Percentiles rank a stretch among this genome's conserved stretches.
phyloP scores from a whole-genome alignment of 2,329 filamentous ascomycete species.

The Pseudogymnoascus sp. region DNA sequence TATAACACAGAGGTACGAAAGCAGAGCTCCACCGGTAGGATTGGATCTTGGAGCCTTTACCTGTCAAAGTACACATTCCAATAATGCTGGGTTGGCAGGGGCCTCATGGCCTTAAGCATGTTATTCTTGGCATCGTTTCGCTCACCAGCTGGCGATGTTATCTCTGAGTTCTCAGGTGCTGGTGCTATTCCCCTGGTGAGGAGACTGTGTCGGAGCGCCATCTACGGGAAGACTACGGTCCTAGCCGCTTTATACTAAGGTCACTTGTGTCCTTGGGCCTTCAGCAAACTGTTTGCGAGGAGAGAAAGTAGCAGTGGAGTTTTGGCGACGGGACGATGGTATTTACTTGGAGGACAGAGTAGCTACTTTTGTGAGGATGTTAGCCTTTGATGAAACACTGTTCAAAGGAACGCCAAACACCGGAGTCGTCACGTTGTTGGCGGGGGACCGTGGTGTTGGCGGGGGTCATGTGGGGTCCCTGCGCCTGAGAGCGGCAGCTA shows the following conservation, averaged over 20 bases:
- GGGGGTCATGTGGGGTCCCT: slow-evolving; percentile 6
- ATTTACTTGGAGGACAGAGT: slow-evolving; percentile 1
- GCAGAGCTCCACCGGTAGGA: background rate
- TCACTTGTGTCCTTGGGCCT: slow-evolving; percentile 4
- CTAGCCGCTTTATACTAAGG: slow-evolving; percentile 7
- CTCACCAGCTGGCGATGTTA: slow-evolving; percentile 60
- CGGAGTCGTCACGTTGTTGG: slow-evolving; percentile 2
- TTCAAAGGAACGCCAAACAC: slow-evolving; percentile 7
- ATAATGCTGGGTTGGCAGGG: slow-evolving; percentile 70
- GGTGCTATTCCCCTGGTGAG: slow-evolving; percentile 56
- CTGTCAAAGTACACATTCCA: slow-evolving; percentile 65
- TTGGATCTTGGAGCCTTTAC: slow-evolving; percentile 27
- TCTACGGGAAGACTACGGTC: slow-evolving; percentile 23
- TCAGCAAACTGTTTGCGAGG: background rate
- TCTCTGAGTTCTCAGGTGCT: slow-evolving; percentile 51
- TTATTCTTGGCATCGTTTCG: slow-evolving; percentile 77
- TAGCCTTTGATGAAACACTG: slow-evolving; percentile 1
- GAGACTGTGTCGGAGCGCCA: slow-evolving; percentile 49
- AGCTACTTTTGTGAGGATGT: slow-evolving; percentile 5
- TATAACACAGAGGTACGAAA: background rate
- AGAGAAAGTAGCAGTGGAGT: background rate
- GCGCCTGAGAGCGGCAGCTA: slow-evolving; percentile 5
- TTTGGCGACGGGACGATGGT: background rate
- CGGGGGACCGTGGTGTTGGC: background rate
- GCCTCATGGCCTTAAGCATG: slow-evolving; percentile 64